phyloP scores from a whole-genome alignment of 2,329 filamentous ascomycete species.

The Pseudopyrenochaeta lycopersici region DNA sequence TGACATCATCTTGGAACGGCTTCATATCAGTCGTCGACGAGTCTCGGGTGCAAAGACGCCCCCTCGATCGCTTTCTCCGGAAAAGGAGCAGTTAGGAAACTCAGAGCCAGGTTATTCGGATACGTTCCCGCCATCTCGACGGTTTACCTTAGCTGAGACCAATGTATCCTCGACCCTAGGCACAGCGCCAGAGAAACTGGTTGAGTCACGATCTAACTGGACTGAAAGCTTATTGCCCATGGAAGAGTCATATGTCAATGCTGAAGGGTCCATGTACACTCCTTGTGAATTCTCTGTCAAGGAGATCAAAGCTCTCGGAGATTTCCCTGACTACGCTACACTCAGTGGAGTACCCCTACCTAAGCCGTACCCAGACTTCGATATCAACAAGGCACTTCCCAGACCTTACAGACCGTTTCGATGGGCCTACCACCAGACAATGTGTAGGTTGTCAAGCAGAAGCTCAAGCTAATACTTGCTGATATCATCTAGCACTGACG shows the following conservation, averaged over 20 bases:
- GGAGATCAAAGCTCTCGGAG: slow-evolving; percentile 74
- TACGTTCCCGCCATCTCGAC: slow-evolving; percentile 63
- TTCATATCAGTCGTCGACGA: slow-evolving; percentile 52
- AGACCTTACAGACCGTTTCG: slow-evolving; percentile 83
- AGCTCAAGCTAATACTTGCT: slow-evolving; percentile 7
- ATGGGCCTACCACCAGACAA: slow-evolving; percentile 89
- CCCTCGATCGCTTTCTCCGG: slow-evolving; percentile 61
- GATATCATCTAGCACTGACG: slow-evolving; percentile 66
- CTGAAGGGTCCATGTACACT: slow-evolving; percentile 57
- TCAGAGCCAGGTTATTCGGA: slow-evolving; percentile 52
- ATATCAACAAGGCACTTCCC: slow-evolving; percentile 72
- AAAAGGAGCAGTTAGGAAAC: slow-evolving; percentile 50
- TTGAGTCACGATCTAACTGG: slow-evolving; percentile 28
- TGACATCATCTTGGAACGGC: slow-evolving; percentile 50
- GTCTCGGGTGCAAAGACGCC: slow-evolving; percentile 62
- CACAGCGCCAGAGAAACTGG: slow-evolving; percentile 33
- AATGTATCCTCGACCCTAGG: slow-evolving; percentile 33
- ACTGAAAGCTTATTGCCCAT: slow-evolving; percentile 36
- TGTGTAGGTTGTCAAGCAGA: slow-evolving; percentile 69
- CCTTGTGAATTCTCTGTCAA: slow-evolving; percentile 74
- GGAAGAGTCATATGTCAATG: slow-evolving; percentile 35
- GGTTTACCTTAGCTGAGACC: slow-evolving; percentile 54
- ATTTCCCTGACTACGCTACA: slow-evolving; percentile 81
- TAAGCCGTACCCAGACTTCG: slow-evolving; percentile 68
- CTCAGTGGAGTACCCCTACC: slow-evolving; percentile 80